Base-by-base conservation (phyloP, 2,329 filamentous ascomycete genomes). In the Verticillium nubilum region DNA sequence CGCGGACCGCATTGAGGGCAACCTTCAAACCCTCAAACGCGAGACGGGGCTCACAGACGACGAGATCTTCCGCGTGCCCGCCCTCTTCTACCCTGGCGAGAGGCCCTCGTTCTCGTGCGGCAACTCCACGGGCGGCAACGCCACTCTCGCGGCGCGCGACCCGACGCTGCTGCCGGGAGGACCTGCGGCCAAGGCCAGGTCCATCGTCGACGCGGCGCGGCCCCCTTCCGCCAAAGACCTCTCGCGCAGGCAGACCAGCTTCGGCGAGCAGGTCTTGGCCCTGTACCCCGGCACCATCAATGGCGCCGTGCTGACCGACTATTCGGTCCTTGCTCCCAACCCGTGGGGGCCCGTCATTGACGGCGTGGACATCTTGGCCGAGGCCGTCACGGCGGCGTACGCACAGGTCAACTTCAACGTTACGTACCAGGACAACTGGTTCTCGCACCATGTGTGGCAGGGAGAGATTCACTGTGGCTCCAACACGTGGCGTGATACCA, bases 381-480 rank as follows among this genome's bases (percentile, higher is more conserved):
- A 60, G 26, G 66, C 61, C 4, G 63, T 67, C 1, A 56, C 9
- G 0, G 58, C 60, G n/a, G 65, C 63, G 2, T 72, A 73, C 56
- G 60, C 58, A 0, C 59, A 26, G 19, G 69, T 56, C 1, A 62
- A 64, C 0, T 64, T 59, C 4, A 68, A 65, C 5, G 58, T 71
- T 0, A 64, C 61, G 0, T 72, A 60, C 9, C 60, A 68, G 4
- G 71, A 73, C 19, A 65, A 68, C 37, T 73, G 64, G 60, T 65
- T 67, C n/a, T 64, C 65, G 0, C 69, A 70, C 27, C 69, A 68
- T 35, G 1, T 59, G 4, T 0, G 15, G 0, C 26, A 33, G 2
- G 70, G 71, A 2, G 71, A 72, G 15, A 60, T 71, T 47, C 71
- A 73, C 26, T 67, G 65, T 26, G 65, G 62, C 4, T 61, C 63